Base-by-base conservation (phyloP, 768 basidiomycete species). In the Gloeopeniophorella convolvens region DNA sequence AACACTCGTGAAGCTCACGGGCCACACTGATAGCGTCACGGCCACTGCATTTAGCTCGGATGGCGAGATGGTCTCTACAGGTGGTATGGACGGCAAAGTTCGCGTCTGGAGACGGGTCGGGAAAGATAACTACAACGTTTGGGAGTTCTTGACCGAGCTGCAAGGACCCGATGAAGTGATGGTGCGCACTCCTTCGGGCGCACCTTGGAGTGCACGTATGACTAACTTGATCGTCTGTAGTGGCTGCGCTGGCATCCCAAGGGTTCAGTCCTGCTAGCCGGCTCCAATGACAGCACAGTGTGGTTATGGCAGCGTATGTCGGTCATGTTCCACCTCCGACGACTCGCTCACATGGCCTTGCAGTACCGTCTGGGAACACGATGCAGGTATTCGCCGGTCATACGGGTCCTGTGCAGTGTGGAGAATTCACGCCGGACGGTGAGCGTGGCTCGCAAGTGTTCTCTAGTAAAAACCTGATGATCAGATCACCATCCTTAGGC, bases 371-470 rank as follows among this genome's bases (percentile, higher is more conserved):
- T 5, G 96, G 96, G 35, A 87, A 80, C 57, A 94, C 85, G 44
- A 94, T 99, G 87, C 88, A 93, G 62, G 94, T 98, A 7, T 90
- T 98, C 59, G 86, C 89, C 2, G 91, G 91, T 0, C 96, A 99
- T 67, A 82, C 80, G 0, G 80, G 85, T 5, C 68, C 92, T 5
- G 83, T 92, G 4, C 84, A 89, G 40, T 85, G 86, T 52, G 94
- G 95, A 39, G 78, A 83, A 58, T 98, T 95, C 68, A 93, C 91
- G 0, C 90, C 94, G 10, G 89, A 93, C 65, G 93, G 89, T 82
- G 61, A 46, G 67, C 40, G 16, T n/a, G 11, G 20, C 1, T 35
- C 9, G n/a, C 23, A 24, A 6, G 12, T 16, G 33, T 3, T 15
- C 34, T 30, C 24, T 15, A 20, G 13, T 13, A 16, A 11, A 21